Conservation (phyloP, 2,329 filamentous ascomycete genomes). For the Verticillium zaregamsianum region DNA sequence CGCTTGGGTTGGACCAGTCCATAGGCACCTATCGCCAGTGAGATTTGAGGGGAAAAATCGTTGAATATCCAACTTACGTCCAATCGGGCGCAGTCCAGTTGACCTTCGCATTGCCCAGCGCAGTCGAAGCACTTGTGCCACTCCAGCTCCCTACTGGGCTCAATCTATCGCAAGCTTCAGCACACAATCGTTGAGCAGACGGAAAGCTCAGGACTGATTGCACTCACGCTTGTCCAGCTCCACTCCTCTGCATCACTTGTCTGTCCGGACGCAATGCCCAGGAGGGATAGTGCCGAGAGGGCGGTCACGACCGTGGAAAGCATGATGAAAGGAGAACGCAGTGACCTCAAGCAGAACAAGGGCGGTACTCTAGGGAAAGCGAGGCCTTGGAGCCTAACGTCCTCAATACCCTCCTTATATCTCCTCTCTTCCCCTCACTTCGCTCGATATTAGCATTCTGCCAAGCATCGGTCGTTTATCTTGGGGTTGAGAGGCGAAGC, state of each 20-base stretch:
- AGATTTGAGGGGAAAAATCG: background rate
- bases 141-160: slow-evolving; percentile 20
- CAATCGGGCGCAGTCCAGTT: slow-evolving; percentile 27
- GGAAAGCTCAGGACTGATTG: background rate
- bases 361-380: too few relatives aligned
- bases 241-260: background rate
- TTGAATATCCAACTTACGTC: slow-evolving; percentile 18
- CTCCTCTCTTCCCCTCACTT: too few relatives aligned
- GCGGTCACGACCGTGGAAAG: background rate
- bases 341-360: background rate
- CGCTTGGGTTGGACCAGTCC: slow-evolving; percentile 25
- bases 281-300: background rate
- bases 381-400: too few relatives aligned
- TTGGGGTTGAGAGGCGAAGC: background rate
- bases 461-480: background rate
- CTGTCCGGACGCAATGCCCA: background rate
- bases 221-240: background rate
- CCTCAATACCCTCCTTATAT: too few relatives aligned
- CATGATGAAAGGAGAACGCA: background rate
- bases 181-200: background rate
- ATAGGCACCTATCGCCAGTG: slow-evolving; percentile 26
- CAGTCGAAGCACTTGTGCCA: slow-evolving; percentile 25
- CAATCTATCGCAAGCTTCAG: slow-evolving; percentile 25
- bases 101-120: slow-evolving; percentile 6
- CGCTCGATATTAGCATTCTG: background rate